phyloP scores from a whole-genome alignment of 2,329 filamentous ascomycete genomes.

The Xylariaceae sp. region DNA sequence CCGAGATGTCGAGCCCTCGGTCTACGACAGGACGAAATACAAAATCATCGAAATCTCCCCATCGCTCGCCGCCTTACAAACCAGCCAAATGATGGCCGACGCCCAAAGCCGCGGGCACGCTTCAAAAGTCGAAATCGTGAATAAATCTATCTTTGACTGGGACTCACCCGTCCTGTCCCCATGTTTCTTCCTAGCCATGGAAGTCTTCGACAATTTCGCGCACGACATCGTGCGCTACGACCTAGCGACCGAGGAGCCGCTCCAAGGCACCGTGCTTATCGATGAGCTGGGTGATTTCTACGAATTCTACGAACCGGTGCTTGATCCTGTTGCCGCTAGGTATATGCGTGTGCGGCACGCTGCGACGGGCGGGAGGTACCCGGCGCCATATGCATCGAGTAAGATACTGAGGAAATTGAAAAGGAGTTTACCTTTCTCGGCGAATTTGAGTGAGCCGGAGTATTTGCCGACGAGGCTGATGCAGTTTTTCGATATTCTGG shows the following conservation, averaged over 20 bases:
- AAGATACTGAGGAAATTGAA: constrained; percentile 60
- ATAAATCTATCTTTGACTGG: constrained; percentile 95
- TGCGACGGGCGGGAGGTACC: constrained; percentile 64
- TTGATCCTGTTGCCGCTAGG: constrained; percentile 79
- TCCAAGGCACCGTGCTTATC: constrained; percentile 87
- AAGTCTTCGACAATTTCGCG: constrained; percentile 98
- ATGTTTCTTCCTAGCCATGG: constrained; percentile 96
- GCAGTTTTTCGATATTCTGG: constrained; percentile 93
- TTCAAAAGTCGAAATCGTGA: constrained; percentile 89
- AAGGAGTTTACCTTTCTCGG: constrained; percentile 64
- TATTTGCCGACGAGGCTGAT: constrained; percentile 93
- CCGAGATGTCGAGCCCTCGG: constrained; percentile 80
- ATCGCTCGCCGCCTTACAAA: constrained; percentile 75
- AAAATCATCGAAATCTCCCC: constrained; percentile 94
- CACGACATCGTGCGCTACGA: constrained; percentile 95
- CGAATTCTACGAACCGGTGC: constrained; percentile 80
- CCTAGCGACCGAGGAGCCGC: constrained; percentile 70
- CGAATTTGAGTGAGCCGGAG: constrained; percentile 78
- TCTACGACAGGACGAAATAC: constrained; percentile 91
- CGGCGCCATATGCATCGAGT: constrained; percentile 56
- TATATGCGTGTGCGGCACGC: constrained; percentile 83
- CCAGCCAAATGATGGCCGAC: constrained; percentile 63
- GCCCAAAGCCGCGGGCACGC: constrained; percentile 72
- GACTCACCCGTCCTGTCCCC: constrained; percentile 80
- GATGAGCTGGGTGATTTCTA: constrained; percentile 85